Percentiles rank a stretch among this genome's conserved stretches.
Conservation (phyloP, 2,329 filamentous ascomycete species). For the Fusarium drepaniforme region DNA sequence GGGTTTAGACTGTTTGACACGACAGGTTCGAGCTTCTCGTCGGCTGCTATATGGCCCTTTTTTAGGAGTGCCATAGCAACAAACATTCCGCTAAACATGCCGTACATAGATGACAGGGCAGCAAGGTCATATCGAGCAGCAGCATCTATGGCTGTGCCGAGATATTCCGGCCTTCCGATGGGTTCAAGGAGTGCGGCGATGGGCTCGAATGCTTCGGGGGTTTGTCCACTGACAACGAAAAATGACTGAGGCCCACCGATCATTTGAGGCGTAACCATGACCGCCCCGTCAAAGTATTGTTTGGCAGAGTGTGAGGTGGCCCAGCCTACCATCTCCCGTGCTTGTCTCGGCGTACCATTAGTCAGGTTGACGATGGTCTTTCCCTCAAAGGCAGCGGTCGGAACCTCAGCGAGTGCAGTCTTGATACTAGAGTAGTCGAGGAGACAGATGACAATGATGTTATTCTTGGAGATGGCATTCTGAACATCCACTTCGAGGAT, state of each 20-base stretch:
- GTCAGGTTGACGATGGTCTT: not conserved
- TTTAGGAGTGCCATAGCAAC: constrained; percentile 1
- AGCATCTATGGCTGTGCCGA: not conserved
- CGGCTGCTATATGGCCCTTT: not conserved
- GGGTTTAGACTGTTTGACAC: not conserved
- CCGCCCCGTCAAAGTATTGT: not conserved
- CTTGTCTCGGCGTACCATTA: not conserved
- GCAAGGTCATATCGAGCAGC: constrained; percentile 12
- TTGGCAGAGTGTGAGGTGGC: not conserved
- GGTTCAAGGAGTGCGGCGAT: not conserved
- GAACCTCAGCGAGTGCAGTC: not conserved
- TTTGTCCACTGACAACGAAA: not conserved
- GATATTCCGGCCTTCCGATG: not conserved
- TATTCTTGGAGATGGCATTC: not conserved
- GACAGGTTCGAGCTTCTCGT: not conserved
- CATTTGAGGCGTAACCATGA: not conserved
- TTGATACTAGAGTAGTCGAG: not conserved
- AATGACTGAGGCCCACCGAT: not conserved
- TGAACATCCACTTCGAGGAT: not conserved
- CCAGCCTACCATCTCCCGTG: not conserved
- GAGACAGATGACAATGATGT: not conserved
- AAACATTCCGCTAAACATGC: constrained; percentile 9
- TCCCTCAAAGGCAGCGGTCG: not conserved
- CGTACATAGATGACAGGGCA: constrained; percentile 9
- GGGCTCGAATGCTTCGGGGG: not conserved